These are phyloP conservation scores for Trifolium dubium DNA, from an alignment of 306 rosid genomes.

Conservation along the genomic window DNA sequence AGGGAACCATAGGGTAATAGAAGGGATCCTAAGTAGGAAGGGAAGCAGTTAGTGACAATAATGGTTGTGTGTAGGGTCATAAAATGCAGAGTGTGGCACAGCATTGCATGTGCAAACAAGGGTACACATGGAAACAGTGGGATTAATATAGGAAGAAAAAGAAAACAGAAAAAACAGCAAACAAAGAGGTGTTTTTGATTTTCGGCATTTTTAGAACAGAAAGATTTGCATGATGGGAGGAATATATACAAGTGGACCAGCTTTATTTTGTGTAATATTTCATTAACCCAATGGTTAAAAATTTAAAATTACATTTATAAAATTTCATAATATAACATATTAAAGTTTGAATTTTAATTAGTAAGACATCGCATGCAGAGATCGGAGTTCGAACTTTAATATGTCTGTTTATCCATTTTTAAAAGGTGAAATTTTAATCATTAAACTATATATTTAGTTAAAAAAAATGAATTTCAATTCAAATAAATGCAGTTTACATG, in stretches of 20 bases:
- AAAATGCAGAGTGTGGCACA: constrained; percentile 39
- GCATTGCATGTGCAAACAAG: constrained; percentile 62
- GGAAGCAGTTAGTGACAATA: constrained; percentile 54
- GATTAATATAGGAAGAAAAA: constrained; percentile 8
- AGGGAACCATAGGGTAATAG: constrained; percentile 56
- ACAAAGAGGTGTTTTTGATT: constrained; percentile 32
- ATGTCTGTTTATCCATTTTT: too few species aligned
- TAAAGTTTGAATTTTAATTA: too few species aligned
- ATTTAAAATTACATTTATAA: too few species aligned
- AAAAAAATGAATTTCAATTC: too few species aligned
- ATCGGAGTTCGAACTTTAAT: too few species aligned
- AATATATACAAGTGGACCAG: constrained; percentile 35
- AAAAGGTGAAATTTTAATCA: too few species aligned
- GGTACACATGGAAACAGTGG: constrained; percentile 52
- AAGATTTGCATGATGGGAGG: constrained; percentile 49
- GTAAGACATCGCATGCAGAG: too few species aligned
- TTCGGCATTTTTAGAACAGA: constrained; percentile 38
- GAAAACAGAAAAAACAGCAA: constrained; percentile 18
- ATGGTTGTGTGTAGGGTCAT: constrained; percentile 54
- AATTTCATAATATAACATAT: too few species aligned
- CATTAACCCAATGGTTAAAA: background rate
- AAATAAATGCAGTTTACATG: too few species aligned
- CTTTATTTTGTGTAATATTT: background rate
- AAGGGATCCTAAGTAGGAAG: constrained; percentile 55
- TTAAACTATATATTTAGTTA: too few species aligned